Base-by-base conservation (phyloP, 2,329 filamentous ascomycete genomes). In the Stemphylium lycopersici region DNA sequence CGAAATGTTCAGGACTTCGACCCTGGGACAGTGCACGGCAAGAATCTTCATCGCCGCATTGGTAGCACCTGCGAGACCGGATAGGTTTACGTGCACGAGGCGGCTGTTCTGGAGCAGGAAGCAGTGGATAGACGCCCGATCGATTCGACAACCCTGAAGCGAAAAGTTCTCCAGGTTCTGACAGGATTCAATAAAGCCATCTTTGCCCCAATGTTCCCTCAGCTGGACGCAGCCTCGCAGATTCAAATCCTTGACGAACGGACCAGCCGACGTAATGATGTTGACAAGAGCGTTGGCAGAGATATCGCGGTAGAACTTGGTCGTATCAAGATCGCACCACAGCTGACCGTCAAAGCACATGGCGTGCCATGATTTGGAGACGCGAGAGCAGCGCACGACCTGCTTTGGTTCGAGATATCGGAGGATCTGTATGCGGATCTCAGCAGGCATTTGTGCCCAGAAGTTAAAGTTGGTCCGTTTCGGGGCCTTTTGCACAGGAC, bases 261-360 rank as follows among this genome's bases (percentile, higher is more conserved):
- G 91, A 0, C 93, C 95, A 1, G 92, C 91, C 3, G 87, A 83
- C 1, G 87, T 85, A 68, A 98, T 92, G 58, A 98, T 92, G 68
- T 89, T 91, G 51, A 92, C 86, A 42, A 99, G 78, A 0, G 90
- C 90, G 59, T 90, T 87, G 18, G 90, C 90, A 0, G 93, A 89
- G 61, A 98, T 98, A 47, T 92, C 85, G 60, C 84, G 85, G 71
- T 98, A 97, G 75, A 93, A 98, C 44, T 90, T 87, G 6, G 91
- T 88, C 2, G 90, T 79, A 48, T 98, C 92, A 43, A 98, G 83
- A 37, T 84, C 86, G 3, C 87, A 87, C 95, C 95, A 99, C 13
- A 98, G 78, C 77, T 99, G 95, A 2, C 95, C 95, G 73, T 99
- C 93, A 66, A 93, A 96, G 77, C 93, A 97, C 76, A 90, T 87